Base-by-base conservation (phyloP, 2,329 filamentous ascomycete genomes). In the Neodidymelliopsis sp. region DNA sequence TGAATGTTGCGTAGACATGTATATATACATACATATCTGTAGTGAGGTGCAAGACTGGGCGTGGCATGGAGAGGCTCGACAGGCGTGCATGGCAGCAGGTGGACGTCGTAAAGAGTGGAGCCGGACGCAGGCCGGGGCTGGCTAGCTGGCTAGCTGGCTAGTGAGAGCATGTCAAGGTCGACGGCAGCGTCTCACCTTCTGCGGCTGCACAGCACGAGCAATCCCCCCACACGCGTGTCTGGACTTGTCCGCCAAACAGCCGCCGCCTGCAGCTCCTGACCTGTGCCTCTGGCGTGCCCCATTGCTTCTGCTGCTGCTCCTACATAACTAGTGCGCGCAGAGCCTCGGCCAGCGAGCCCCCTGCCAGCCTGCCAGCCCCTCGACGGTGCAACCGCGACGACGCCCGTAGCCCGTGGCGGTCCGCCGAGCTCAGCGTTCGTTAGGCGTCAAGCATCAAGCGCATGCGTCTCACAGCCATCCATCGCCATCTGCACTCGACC, bases 321-420 rank as follows among this genome's bases (percentile, higher is more conserved):
- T n/a, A n/a, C n/a, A n/a, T n/a, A n/a, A n/a, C 30, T 28, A 44
- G 23, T n/a, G n/a, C 22, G 23, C 27, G 8, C 37, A 37, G 29
- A n/a, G 41, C 48, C 42, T 45, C 48, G 36, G 42, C 48, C 48
- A 45, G 35, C 42, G 30, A 29, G 37, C 49, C 49, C 49, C n/a
- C n/a, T n/a, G n/a, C n/a, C n/a, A n/a, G n/a, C n/a, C 42, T 46
- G 49, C 33, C 37, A 38, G 38, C 49, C 49, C 49, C 49, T 47
- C 42, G 42, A 47, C 6, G 47, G 34, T 20, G 31, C 35, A 25
- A 29, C 35, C 27, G 11, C 27, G 11, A 33, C n/a, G 11, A 52
- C 41, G 36, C 42, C 48, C 48, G 48, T 52, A 35, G 39, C 41
- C 35, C 37, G 27, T n/a, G n/a, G n/a, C n/a, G n/a, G n/a, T 24